Base-by-base conservation (phyloP, 2,329 filamentous ascomycete genomes). In the Aureobasidium sp. region DNA sequence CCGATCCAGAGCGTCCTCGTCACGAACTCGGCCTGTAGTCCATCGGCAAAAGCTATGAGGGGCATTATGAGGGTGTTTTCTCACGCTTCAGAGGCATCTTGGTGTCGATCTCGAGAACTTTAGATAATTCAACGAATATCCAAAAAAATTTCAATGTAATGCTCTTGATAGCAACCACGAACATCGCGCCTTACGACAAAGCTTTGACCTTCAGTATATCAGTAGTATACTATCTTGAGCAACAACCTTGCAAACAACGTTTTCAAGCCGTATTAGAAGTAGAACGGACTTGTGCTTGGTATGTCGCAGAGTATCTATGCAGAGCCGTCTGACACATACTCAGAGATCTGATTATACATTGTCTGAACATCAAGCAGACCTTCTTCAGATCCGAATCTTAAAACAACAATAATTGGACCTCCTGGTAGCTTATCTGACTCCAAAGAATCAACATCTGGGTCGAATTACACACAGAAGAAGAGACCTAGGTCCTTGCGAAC, bases 11-110 rank as follows among this genome's bases (percentile, higher is more conserved):
- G 55, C 43, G 41, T 59, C 20, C 7, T 48, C 43, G 10, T 47
- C 43, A 7, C 17, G 20, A 20, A 15, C 39, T 29, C 55, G 32
- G 15, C 41, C 43, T 48, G 41, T 20, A n/a, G 5, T 48, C 15
- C 39, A 8, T 59, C 26, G 46, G 13, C 34, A 9, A 15, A 26
- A 44, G 17, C n/a, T 5, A 4, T n/a, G 9, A 34, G 24, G 10
- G 7, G 8, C 27, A 26, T 9, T 0, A 7, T 0, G 1, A 13
- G 20, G 7, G 4, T 27, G 24, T 26, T 3, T 26, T 3, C 12
- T 39, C 39, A 59, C 55, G 55, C 39, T 59, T 59, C 4, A 29
- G 55, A 27, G 55, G 43, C 43, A 59, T 48, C 17, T 13, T 39
- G 15, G 12, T 37, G 1, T 24, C 17, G 13, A 20, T 47, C 7